Percentiles rank a stretch among this genome's conserved stretches.
Evolutionary conservation across 1,284 basidiomycete species (phyloP).

Genomic region (Uromyces viciae-fabae): DNA sequence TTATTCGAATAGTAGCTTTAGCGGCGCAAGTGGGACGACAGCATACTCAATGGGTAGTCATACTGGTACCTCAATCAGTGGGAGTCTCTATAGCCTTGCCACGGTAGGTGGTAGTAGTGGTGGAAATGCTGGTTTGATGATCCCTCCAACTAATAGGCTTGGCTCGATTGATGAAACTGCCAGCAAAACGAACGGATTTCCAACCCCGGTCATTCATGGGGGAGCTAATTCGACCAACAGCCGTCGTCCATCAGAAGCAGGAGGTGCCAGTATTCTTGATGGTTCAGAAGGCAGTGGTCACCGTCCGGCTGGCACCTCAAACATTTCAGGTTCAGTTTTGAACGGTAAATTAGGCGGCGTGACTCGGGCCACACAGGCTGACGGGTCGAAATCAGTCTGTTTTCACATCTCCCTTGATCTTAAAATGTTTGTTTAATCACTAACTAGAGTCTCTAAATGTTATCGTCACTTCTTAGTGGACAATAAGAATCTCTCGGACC

Average conservation of each 20-base stretch:
- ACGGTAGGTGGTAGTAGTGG: neutral
- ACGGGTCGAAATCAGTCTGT: slow-evolving; percentile 38
- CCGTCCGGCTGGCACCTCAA: neutral
- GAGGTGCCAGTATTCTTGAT: slow-evolving; percentile 30
- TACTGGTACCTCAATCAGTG: slow-evolving; percentile 15
- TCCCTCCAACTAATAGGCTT: slow-evolving; percentile 20
- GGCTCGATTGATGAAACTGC: slow-evolving; percentile 40
- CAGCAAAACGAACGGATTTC: slow-evolving; percentile 1
- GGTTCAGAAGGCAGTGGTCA: slow-evolving; percentile 34
- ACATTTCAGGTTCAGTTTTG: slow-evolving; percentile 2
- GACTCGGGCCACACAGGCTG: neutral
- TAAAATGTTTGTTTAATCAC: neutral
- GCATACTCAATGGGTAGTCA: slow-evolving; percentile 7
- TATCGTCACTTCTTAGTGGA: slow-evolving; percentile 27
- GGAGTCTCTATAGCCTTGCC: slow-evolving; percentile 9
- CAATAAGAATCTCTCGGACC: slow-evolving; percentile 70
- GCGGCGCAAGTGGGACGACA: slow-evolving; percentile 21
- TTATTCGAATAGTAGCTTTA: slow-evolving; percentile 25
- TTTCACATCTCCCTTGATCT: neutral
- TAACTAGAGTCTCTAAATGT: neutral
- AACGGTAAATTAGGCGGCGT: slow-evolving; percentile 29
- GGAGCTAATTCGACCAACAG: slow-evolving; percentile 2
- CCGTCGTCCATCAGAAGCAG: slow-evolving; percentile 35
- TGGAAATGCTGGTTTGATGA: neutral
- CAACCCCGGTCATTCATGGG: neutral